Evolutionary conservation across 2,329 filamentous ascomycete genomes (phyloP), one percentile per base, ranked within the genome.

Genomic region (Colletotrichum sp.): DNA sequence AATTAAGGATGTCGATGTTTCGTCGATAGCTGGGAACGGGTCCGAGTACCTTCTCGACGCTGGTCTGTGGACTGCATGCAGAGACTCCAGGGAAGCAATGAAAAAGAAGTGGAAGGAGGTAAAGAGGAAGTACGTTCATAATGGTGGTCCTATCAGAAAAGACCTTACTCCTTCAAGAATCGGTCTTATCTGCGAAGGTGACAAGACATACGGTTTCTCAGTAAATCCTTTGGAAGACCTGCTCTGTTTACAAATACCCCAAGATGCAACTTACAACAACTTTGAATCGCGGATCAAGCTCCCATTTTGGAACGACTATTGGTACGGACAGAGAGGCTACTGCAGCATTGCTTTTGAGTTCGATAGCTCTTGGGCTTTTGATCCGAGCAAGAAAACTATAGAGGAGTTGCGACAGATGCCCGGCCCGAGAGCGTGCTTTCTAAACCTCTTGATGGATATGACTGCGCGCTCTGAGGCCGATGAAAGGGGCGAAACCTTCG

Each of bases 111-210:
- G 43, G 43, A 52, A 52, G 43, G 43, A 52, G 43, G 3, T 2
- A 52, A 52, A 4, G 43, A 52, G 3, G 6, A 52, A 52, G 6
- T 52, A 52, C 43, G 2, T 52, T 21, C n/a, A 52, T 21, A 13
- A 48, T 2, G 10, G 0, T 0, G 10, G 1, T 7, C 43, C 43
- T 1, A 52, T 0, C 43, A 21, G 43, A 13, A 52, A 10, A 52
- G 43, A 52, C 3, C 43, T 52, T 13, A 52, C 43, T 21, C 43
- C 43, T 52, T 1, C 1, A 4, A 52, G 0, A 1, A 0, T 52
- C n/a, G 18, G 43, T 52, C 0, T 52, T 52, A 3, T 52, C 10
- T 21, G n/a, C n/a, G 43, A 52, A 52, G 43, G 43, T 21, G 12
- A 21, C 43, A 52, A 52, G 3, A 52, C 43, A 0, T 21, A 52